Evolutionary conservation across 495 filamentous ascomycete species (phyloP).

Genomic region (Aspergillus steynii): DNA sequence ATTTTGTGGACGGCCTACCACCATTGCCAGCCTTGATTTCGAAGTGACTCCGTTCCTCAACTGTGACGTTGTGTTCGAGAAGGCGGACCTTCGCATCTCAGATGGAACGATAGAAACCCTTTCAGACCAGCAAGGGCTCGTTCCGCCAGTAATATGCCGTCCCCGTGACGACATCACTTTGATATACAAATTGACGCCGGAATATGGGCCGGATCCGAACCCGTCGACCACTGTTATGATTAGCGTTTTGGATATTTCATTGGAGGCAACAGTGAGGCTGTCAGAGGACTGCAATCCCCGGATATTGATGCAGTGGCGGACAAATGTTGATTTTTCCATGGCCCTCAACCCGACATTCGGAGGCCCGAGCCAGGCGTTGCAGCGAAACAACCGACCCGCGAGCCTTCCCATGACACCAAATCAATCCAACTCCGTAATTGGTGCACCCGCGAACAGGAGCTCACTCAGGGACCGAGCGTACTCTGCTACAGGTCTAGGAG

Average conservation of each 20-base stretch:
- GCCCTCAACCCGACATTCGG: slow-evolving; percentile 63
- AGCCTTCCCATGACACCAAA: slow-evolving; percentile 47
- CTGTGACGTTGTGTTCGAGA: slow-evolving; percentile 67
- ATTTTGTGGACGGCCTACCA: slow-evolving; percentile 59
- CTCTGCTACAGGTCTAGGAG: slow-evolving; percentile 60
- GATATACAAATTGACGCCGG: slow-evolving; percentile 73
- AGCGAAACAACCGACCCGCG: slow-evolving; percentile 52
- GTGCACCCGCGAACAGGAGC: slow-evolving; percentile 47
- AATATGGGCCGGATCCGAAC: slow-evolving; percentile 56
- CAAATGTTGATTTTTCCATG: slow-evolving; percentile 78
- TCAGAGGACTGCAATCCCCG: slow-evolving; percentile 66
- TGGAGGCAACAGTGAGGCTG: slow-evolving; percentile 65
- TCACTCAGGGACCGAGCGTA: slow-evolving; percentile 52
- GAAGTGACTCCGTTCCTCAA: slow-evolving; percentile 83
- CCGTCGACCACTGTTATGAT: slow-evolving; percentile 46
- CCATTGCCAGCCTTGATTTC: slow-evolving; percentile 81
- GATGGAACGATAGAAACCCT: slow-evolving; percentile 70
- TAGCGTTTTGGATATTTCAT: slow-evolving; percentile 60
- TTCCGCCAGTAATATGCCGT: slow-evolving; percentile 66
- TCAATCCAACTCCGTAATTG: slow-evolving; percentile 29
- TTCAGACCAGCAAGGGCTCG: slow-evolving; percentile 56
- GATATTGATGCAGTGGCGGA: slow-evolving; percentile 79
- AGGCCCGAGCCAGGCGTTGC: slow-evolving; percentile 57
- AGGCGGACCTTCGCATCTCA: slow-evolving; percentile 62
- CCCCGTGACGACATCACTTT: slow-evolving; percentile 85